These are phyloP conservation scores for Pinus albicaulis DNA, from an alignment of 75 land plant genomes.

Conservation along the genomic window DNA sequence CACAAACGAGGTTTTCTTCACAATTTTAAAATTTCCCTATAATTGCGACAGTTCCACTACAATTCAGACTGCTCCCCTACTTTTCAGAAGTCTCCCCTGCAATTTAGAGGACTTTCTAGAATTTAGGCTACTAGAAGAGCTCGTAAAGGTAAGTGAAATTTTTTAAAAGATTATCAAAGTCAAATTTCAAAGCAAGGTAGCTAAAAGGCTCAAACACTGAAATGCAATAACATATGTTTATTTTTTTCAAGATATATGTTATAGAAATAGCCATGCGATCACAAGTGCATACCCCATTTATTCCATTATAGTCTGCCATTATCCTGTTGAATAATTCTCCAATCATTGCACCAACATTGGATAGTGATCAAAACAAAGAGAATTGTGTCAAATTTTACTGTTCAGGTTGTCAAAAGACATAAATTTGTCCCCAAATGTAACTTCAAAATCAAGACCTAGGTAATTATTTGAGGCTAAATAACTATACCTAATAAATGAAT, in stretches of 20 bases:
- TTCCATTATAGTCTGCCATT: conserved; percentile 30
- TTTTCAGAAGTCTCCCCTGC: too few relatives aligned
- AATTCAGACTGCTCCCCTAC: too few relatives aligned
- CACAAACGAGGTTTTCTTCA: too few relatives aligned
- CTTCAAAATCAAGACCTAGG: not conserved
- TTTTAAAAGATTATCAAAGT: not conserved
- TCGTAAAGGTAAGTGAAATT: conserved; percentile 22
- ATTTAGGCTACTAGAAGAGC: conserved; percentile 77
- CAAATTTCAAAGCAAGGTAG: not conserved
- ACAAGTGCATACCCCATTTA: conserved; percentile 25
- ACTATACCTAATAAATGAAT: conserved; percentile 29
- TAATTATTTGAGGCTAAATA: not conserved
- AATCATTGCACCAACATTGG: conserved; percentile 39
- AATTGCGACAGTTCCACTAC: too few relatives aligned
- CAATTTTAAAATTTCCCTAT: too few relatives aligned
- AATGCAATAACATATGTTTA: not conserved
- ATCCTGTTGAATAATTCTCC: conserved; percentile 38
- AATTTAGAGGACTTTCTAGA: too few relatives aligned
- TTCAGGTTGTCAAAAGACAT: not conserved
- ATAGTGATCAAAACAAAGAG: conserved; percentile 39
- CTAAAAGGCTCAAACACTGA: not conserved
- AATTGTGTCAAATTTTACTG: conserved; percentile 16
- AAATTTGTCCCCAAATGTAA: not conserved
- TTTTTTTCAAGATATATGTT: not conserved
- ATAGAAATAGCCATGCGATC: not conserved